A percentile compares a stretch with the other conserved stretches of the same genome.
Evolutionary conservation across 2,329 filamentous ascomycete genomes (phyloP).

Genomic region (Arthrobotrys musiformis): DNA sequence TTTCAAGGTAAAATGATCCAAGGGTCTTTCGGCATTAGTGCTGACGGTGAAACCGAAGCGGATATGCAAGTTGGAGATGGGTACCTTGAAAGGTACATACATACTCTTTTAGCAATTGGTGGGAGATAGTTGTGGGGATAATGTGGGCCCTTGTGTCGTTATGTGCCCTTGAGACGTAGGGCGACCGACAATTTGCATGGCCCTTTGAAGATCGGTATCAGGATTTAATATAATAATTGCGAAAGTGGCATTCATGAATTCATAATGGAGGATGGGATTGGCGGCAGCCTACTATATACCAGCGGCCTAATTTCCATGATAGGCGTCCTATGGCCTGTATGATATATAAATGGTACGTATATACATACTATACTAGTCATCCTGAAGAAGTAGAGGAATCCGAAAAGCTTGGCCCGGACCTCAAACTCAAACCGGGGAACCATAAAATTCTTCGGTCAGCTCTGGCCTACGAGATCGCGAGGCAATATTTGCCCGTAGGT

Average conservation of each 20-base stretch:
- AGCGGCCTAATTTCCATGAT: background rate
- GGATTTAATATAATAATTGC: slow-evolving; percentile 16
- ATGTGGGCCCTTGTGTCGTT: background rate
- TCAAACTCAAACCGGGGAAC: too few species aligned
- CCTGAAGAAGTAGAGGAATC: background rate
- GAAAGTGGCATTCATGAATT: background rate
- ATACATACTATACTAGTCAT: too few species aligned
- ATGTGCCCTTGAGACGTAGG: background rate
- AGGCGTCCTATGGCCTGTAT: background rate
- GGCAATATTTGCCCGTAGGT: too few species aligned
- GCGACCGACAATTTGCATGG: too few species aligned
- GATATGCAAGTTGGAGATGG: slow-evolving; percentile 16
- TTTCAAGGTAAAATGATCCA: slow-evolving; percentile 2
- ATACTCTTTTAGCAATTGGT: slow-evolving; percentile 5
- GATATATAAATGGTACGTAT: background rate
- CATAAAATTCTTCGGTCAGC: too few species aligned
- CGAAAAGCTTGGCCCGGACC: background rate
- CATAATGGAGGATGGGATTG: background rate
- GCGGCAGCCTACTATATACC: background rate
- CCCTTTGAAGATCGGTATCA: background rate
- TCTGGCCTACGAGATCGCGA: too few species aligned
- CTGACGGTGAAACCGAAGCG: slow-evolving; percentile 40
- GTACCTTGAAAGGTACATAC: background rate
- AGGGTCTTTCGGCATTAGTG: slow-evolving; percentile 33
- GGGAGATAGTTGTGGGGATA: background rate